A percentile compares a stretch with the other conserved stretches of the same genome.
Evolutionary conservation across 768 basidiomycete genomes (phyloP).

Genomic region (Erythrobasidium yunnanense): DNA sequence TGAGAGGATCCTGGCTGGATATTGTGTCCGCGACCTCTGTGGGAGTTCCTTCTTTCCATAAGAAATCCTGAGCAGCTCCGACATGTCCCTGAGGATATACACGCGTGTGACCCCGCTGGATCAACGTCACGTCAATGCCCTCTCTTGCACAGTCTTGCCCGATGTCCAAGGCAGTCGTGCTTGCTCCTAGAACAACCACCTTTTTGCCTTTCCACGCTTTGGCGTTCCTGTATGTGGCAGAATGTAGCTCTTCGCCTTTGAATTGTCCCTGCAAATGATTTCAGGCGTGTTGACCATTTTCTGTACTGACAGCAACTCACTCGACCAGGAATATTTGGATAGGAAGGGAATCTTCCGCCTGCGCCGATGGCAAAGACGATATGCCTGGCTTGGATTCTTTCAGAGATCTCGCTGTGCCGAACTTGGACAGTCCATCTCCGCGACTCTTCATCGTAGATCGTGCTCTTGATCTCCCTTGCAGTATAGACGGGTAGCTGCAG

Average conservation of each 20-base stretch:
- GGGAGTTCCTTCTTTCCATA: not conserved
- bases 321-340: conserved; percentile 6
- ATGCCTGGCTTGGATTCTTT: not conserved
- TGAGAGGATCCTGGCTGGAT: not conserved
- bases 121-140: not conserved
- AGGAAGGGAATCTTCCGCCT: not conserved
- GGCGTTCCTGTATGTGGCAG: not conserved
- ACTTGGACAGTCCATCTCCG: conserved; percentile 1
- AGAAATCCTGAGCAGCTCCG: not conserved
- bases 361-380: conserved; percentile 19
- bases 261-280: no score
- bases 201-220: conserved; percentile 18
- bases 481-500: conserved; percentile 9
- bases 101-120: conserved; percentile 2
- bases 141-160: not conserved
- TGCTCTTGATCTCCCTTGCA: not conserved
- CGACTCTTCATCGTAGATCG: not conserved
- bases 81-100: conserved; percentile 4
- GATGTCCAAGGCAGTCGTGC: conserved; percentile 8
- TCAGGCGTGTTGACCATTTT: no score
- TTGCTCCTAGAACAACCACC: conserved; percentile 11
- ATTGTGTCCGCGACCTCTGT: conserved; percentile 18
- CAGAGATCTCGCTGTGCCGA: not conserved
- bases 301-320: no score
- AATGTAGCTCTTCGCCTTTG: conserved; percentile 14